phyloP scores from a whole-genome alignment of 1,284 basidiomycete genomes.

The Rhodofomes roseus region DNA sequence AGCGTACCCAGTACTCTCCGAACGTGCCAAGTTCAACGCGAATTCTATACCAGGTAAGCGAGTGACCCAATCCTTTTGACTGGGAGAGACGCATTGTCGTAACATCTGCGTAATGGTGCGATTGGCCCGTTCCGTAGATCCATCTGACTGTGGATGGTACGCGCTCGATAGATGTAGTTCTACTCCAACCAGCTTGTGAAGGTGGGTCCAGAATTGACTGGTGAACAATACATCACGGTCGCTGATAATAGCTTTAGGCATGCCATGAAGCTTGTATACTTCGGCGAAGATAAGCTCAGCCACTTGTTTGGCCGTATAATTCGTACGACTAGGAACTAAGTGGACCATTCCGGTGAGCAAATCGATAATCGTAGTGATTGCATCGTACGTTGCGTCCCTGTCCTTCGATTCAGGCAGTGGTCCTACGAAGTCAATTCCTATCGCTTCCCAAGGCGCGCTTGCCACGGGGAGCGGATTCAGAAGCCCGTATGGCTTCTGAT shows the following conservation, averaged over 20 bases:
- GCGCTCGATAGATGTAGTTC: constrained; percentile 36
- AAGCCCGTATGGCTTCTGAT: constrained; percentile 23
- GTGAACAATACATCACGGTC: constrained; percentile 41
- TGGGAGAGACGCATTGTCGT: constrained; percentile 24
- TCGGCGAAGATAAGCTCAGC: constrained; percentile 35
- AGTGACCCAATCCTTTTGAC: constrained; percentile 35
- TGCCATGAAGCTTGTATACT: constrained; percentile 36
- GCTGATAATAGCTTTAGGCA: constrained; percentile 36
- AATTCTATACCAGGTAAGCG: constrained; percentile 28
- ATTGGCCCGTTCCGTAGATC: constrained; percentile 35
- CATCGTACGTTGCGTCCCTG: constrained; percentile 4
- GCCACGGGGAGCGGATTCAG: constrained; percentile 21
- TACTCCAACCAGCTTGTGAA: constrained; percentile 30
- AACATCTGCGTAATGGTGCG: constrained; percentile 35
- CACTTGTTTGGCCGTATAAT: constrained; percentile 30
- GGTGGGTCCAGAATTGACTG: constrained; percentile 35
- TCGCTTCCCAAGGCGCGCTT: constrained; percentile 25
- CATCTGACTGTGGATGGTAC: constrained; percentile 43
- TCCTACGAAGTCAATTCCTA: constrained; percentile 36
- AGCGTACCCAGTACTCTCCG: constrained; percentile 6
- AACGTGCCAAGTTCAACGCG: constrained; percentile 5
- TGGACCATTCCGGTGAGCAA: constrained; percentile 30
- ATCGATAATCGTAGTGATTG: constrained; percentile 29
- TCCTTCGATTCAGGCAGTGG: constrained; percentile 33
- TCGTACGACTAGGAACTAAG: constrained; percentile 22